Evolutionary conservation across 2,329 filamentous ascomycete species (phyloP), one percentile per base, ranked within the genome.

Genomic region (Colletotrichum spinosum): DNA sequence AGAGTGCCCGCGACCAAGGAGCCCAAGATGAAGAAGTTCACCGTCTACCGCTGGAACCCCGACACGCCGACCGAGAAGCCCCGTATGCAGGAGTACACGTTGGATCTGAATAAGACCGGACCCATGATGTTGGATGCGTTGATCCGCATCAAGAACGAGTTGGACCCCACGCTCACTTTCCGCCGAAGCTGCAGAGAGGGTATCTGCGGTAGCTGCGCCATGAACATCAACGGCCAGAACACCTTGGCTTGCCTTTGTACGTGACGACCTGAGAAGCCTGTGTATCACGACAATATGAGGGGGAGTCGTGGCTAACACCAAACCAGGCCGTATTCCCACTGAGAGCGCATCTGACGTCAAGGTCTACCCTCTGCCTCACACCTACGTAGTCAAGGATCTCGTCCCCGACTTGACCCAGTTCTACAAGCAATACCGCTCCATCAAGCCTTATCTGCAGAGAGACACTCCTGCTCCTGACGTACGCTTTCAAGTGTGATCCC

Each of bases 361-460:
- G 84, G 94, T 99, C 81, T 99, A 99, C 85, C 96, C 96, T 67
- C 88, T 99, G 72, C 96, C 96, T 74, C 96, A 99, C 84, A 97
- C 94, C 80, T 99, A 97, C 82, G 93, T 99, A 72, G 94, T 99
- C 83, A 99, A 98, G 89, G 96, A 99, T 79, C 89, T 99, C 69
- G 96, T 99, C 39, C 95, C 96, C 65, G 96, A 99, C 78, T 85
- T 99, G 84, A 99, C 96, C 69, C 92, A 96, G 76, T 98, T 99
- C 85, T 99, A 99, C 89, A 98, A 98, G 88, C 96, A 99, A 86
- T 99, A 99, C 89, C 97, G 97, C 84, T 97, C 94, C 13, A 97
- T 99, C 83, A 97, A 98, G 90, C 96, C 96, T 48, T 99, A 97
- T 80, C 90, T 99, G 58, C 96, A 98, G 85, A 89, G 94, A 76